Percentiles rank a stretch among this genome's conserved stretches.
Evolutionary conservation across 202 grass and related monocot genomes (phyloP).

Genomic region (Setaria italica): DNA sequence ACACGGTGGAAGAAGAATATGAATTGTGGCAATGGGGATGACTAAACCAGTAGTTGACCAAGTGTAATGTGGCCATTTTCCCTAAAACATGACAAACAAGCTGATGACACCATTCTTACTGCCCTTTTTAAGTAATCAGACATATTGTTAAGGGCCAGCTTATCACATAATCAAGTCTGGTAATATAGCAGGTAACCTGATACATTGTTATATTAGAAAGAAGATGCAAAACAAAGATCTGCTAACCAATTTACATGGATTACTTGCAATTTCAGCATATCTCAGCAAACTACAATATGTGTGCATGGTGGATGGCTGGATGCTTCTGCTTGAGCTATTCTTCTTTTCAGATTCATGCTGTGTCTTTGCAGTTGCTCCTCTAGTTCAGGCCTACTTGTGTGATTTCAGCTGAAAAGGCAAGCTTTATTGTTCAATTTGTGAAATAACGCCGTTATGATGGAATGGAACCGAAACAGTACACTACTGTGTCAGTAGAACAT

Average conservation of each 20-base stretch:
- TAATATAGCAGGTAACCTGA: slow-evolving; percentile 44
- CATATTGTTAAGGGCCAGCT: background rate
- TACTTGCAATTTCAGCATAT: slow-evolving; percentile 14
- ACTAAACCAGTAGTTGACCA: slow-evolving; percentile 32
- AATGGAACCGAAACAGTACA: slow-evolving; percentile 29
- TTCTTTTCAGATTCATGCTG: slow-evolving; percentile 22
- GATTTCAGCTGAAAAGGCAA: background rate
- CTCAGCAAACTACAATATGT: background rate
- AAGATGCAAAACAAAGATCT: background rate
- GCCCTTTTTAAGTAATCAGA: slow-evolving; percentile 7
- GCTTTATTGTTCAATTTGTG: slow-evolving; percentile 39
- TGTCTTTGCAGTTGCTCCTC: background rate
- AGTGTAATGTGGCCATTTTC: slow-evolving; percentile 35
- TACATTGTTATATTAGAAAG: slow-evolving; percentile 34
- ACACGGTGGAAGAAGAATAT: slow-evolving; percentile 19
- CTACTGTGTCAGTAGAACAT: slow-evolving; percentile 27
- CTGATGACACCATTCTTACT: slow-evolving; percentile 18
- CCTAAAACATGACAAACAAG: slow-evolving; percentile 25
- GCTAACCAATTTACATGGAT: slow-evolving; percentile 27
- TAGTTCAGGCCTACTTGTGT: background rate
- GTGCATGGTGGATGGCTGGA: background rate
- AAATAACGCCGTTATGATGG: slow-evolving; percentile 8
- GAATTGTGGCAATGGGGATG: background rate
- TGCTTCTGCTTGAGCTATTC: slow-evolving; percentile 30
- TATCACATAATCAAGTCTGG: slow-evolving; percentile 25